Percentiles rank a stretch among this genome's conserved stretches.
These are phyloP conservation scores for Scytalidium sp. DNA, from an alignment of 2,329 filamentous ascomycete genomes.

Conservation along the genomic window DNA sequence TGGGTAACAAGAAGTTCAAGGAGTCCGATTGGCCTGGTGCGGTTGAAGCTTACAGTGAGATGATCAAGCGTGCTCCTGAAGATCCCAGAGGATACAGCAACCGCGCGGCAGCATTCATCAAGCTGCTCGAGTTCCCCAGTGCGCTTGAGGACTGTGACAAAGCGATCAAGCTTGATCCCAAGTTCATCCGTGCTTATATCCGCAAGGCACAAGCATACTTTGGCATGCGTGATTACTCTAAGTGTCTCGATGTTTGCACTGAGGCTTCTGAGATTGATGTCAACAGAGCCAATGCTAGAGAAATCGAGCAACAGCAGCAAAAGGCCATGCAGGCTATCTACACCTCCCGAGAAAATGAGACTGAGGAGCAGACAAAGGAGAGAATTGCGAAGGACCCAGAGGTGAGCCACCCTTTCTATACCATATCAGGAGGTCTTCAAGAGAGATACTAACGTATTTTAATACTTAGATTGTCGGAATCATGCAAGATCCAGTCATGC, in stretches of 20 bases:
- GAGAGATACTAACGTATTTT: slow-evolving; percentile 13
- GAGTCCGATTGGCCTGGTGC: slow-evolving; percentile 92
- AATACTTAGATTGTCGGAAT: slow-evolving; percentile 70
- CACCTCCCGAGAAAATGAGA: slow-evolving; percentile 86
- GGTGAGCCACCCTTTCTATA: slow-evolving; percentile 48
- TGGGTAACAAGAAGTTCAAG: slow-evolving; percentile 97
- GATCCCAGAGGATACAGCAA: slow-evolving; percentile 96
- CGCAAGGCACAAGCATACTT: slow-evolving; percentile 94
- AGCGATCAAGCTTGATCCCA: slow-evolving; percentile 85
- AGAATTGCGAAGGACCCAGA: slow-evolving; percentile 88
- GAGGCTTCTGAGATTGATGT: slow-evolving; percentile 77
- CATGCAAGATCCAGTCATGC: slow-evolving; percentile 96
- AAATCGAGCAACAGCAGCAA: slow-evolving; percentile 92
- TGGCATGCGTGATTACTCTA: slow-evolving; percentile 97
- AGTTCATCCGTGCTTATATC: slow-evolving; percentile 94
- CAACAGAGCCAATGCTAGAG: slow-evolving; percentile 74
- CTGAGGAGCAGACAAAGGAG: slow-evolving; percentile 92
- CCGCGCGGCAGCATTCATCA: slow-evolving; percentile 93
- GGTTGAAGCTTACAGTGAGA: slow-evolving; percentile 91
- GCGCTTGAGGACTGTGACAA: slow-evolving; percentile 89
- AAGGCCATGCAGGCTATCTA: slow-evolving; percentile 93
- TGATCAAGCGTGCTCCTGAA: slow-evolving; percentile 91
- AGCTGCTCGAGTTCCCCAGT: slow-evolving; percentile 91
- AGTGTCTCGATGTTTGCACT: slow-evolving; percentile 84
- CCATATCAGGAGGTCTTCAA: neutral